A percentile compares a stretch with the other conserved stretches of the same genome.
These are phyloP conservation scores for Wickerhamomyces alni DNA, from an alignment of 805 yeast genomes.

Conservation along the genomic window DNA sequence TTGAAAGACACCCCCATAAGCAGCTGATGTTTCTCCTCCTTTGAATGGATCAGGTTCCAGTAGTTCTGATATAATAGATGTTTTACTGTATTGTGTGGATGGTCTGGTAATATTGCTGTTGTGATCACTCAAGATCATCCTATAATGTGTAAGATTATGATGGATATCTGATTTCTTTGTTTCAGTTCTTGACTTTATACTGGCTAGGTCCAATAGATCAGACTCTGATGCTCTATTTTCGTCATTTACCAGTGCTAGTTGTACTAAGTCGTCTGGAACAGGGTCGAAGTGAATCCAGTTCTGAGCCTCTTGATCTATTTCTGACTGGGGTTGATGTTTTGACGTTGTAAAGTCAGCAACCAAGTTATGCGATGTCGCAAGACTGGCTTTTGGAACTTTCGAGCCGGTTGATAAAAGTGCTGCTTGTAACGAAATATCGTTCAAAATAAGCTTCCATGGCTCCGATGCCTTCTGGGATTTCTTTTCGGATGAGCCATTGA, in stretches of 20 bases:
- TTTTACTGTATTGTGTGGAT: slow-evolving; percentile 1
- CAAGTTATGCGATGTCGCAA: slow-evolving; percentile 4
- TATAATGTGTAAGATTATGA: no score
- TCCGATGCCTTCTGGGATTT: slow-evolving; percentile 5
- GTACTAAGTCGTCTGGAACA: neutral
- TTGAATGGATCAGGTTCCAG: slow-evolving; percentile 1
- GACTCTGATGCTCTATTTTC: slow-evolving; percentile 12
- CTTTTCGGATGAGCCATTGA: slow-evolving; percentile 3
- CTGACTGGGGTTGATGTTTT: slow-evolving; percentile 8
- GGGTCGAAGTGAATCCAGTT: slow-evolving; percentile 5
- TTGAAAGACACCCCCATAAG: slow-evolving; percentile 18
- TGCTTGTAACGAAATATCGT: slow-evolving; percentile 32
- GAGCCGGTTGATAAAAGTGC: slow-evolving; percentile 32
- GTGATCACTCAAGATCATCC: neutral
- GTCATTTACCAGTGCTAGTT: slow-evolving; percentile 7
- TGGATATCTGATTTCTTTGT: no score
- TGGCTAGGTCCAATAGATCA: slow-evolving; percentile 9
- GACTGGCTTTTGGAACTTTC: slow-evolving; percentile 2
- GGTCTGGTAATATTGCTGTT: slow-evolving; percentile 1
- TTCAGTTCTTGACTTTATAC: neutral
- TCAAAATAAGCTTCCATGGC: slow-evolving; percentile 28
- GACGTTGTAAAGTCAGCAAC: slow-evolving; percentile 21
- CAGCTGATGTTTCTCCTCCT: slow-evolving; percentile 4
- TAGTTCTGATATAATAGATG: slow-evolving; percentile 7
- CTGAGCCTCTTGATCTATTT: neutral